Conservation (phyloP, 805 yeast genomes). For the Candida oleophila region DNA sequence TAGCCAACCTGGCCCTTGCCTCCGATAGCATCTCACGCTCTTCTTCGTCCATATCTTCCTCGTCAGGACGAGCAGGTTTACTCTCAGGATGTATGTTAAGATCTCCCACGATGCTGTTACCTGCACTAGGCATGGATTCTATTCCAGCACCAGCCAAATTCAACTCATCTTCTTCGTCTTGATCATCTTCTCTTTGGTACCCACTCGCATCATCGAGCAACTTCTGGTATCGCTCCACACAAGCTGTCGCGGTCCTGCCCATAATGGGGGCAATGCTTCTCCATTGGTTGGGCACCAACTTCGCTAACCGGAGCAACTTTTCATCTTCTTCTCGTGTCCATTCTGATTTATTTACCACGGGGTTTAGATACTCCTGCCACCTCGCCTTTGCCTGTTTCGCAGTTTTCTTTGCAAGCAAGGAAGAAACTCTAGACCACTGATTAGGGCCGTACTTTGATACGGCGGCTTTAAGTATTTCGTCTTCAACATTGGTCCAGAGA, state of each 20-base stretch:
- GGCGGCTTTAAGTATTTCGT: slow-evolving; percentile 86
- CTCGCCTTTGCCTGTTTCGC: slow-evolving; percentile 91
- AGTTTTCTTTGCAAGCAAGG: slow-evolving; percentile 78
- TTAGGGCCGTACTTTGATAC: slow-evolving; percentile 90
- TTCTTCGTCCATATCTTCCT: slow-evolving; percentile 77
- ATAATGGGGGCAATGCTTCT: slow-evolving; percentile 78
- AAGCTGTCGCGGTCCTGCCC: slow-evolving; percentile 83
- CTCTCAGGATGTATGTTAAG: slow-evolving; percentile 74
- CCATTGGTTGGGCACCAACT: slow-evolving; percentile 90
- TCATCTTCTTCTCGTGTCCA: slow-evolving; percentile 83
- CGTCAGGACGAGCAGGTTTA: slow-evolving; percentile 79
- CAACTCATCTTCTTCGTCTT: slow-evolving; percentile 22
- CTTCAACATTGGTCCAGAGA: slow-evolving; percentile 83
- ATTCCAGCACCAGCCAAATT: slow-evolving; percentile 52
- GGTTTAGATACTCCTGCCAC: slow-evolving; percentile 88
- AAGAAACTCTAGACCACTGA: slow-evolving; percentile 93
- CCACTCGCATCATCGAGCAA: slow-evolving; percentile 52
- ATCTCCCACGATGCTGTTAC: slow-evolving; percentile 48
- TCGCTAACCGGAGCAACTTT: slow-evolving; percentile 61
- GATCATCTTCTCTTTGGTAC: slow-evolving; percentile 20
- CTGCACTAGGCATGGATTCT: slow-evolving; percentile 46
- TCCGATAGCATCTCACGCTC: slow-evolving; percentile 93
- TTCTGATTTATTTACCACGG: slow-evolving; percentile 57
- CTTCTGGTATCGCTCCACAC: slow-evolving; percentile 80
- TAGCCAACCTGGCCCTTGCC: slow-evolving; percentile 87